Evolutionary conservation across 345 rosid genomes (phyloP), one percentile per base, ranked within the genome.

Genomic region (Pelargonium nanum): DNA sequence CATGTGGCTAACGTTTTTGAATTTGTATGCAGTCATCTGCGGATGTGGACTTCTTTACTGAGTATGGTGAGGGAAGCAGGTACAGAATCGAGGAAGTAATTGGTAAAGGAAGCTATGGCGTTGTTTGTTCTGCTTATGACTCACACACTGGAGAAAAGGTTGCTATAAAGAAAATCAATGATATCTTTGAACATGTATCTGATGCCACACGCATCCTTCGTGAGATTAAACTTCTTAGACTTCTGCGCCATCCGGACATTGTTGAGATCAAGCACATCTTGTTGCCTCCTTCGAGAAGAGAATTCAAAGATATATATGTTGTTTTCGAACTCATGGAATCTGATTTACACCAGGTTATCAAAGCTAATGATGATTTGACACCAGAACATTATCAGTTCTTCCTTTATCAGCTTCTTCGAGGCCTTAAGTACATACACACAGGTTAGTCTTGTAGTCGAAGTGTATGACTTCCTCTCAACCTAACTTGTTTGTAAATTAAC

Each of bases 81-180:
- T 89, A 89, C 67, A 83, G 48, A 59, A 89, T 89, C 65, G 96
- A 89, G 74, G 96, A 89, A 78, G 96, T 89, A 0, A 89, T 89
- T 53, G 96, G 96, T 61, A 89, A 89, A 78, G 96, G 96, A 72
- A 89, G 96, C 80, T 86, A 86, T 63, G 96, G 96, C 30, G 94
- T 89, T 44, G 94, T 89, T 25, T 89, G 94, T 78, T 89, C 94
- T 17, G 94, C 96, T 23, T 84, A 77, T 51, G 96, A 89, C 57
- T 81, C 94, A 0, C 94, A 81, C 65, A 66, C 80, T 2, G 94
- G 91, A 56, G 96, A 86, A 67, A 89, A 89, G 68, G 96, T 89
- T 19, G 96, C 96, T 1, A 89, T 89, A 30, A 89, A 89, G 81
- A 89, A 89, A 70, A 89, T 89, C 73, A 86, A 89, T 45, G 96